Percentiles rank a stretch among this genome's conserved stretches.
These are phyloP conservation scores for Moniliophthora roreri DNA, from an alignment of 1,284 basidiomycete species.

Conservation along the genomic window DNA sequence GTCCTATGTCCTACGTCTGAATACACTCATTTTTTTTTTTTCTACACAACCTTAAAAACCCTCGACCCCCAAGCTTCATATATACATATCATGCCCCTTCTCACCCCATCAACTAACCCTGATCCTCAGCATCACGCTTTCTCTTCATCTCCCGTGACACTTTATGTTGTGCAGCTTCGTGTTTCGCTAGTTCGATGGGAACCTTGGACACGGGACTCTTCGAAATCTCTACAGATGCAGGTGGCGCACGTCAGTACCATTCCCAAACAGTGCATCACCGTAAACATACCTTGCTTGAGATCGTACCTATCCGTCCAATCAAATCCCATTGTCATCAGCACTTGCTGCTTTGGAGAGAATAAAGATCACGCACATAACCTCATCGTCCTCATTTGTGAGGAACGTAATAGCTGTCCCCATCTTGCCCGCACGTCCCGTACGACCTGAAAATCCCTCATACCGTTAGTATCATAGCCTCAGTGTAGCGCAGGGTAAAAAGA, in stretches of 20 bases:
- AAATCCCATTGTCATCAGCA: conserved; percentile 16
- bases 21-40: too few species aligned
- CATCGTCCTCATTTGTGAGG: conserved; percentile 92
- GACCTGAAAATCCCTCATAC: conserved; percentile 47
- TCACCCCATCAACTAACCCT: conserved; percentile 38
- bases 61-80: too few species aligned
- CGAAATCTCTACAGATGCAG: conserved; percentile 66
- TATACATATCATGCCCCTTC: too few species aligned
- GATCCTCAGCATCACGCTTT: conserved; percentile 78
- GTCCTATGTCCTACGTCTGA: too few species aligned
- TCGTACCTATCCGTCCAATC: conserved; percentile 66
- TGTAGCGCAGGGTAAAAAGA: background rate
- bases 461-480: conserved; percentile 9
- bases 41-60: too few species aligned
- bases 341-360: conserved; percentile 1
- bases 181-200: conserved; percentile 81
- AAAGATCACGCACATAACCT: conserved; percentile 81
- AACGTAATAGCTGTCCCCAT: conserved; percentile 93
- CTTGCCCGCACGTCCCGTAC: conserved; percentile 97
- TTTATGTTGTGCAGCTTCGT: conserved; percentile 87
- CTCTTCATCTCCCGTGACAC: conserved; percentile 91
- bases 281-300: conserved; percentile 74
- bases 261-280: conserved; percentile 1
- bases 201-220: conserved; percentile 94
- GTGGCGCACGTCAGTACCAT: background rate